A percentile compares a stretch with the other conserved stretches of the same genome.
Conservation (phyloP, 768 basidiomycete species). For the Sporobolomyces phaffii region DNA sequence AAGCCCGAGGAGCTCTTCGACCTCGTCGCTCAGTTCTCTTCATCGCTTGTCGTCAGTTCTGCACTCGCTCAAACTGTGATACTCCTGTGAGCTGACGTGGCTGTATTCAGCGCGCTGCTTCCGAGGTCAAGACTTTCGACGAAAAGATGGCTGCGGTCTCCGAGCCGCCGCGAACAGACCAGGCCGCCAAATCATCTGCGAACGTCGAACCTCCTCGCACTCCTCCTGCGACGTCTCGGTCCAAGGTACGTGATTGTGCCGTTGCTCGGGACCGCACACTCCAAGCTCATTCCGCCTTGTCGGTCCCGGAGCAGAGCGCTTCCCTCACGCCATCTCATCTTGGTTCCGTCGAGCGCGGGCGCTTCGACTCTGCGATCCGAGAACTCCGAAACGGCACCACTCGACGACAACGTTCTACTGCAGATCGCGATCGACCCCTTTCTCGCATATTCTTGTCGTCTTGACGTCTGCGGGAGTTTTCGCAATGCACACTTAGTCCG, state of each 20-base stretch:
- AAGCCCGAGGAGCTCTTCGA: conserved; percentile 81
- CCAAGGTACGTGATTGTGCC: not conserved
- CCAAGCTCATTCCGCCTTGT: not conserved
- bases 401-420: conserved; percentile 10
- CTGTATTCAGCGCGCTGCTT: conserved; percentile 15
- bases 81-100: no score
- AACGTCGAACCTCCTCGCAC: conserved; percentile 52
- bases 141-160: not conserved
- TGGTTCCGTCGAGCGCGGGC: conserved; percentile 65
- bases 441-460: conserved; percentile 31
- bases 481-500: no score
- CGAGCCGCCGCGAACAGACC: not conserved
- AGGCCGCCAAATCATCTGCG: conserved; percentile 65
- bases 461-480: not conserved
- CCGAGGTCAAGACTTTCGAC: conserved; percentile 33
- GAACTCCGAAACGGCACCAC: conserved; percentile 61
- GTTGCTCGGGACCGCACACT: no score
- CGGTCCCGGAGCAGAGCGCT: not conserved
- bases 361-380: conserved; percentile 75
- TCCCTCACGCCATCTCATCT: not conserved
- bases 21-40: conserved; percentile 66
- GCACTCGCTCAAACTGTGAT: not conserved
- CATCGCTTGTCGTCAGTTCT: conserved; percentile 58
- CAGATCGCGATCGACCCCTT: conserved; percentile 19
- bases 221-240: not conserved